Base-by-base conservation (phyloP, 441 rosid species). In the Gossypium gossypioides region DNA sequence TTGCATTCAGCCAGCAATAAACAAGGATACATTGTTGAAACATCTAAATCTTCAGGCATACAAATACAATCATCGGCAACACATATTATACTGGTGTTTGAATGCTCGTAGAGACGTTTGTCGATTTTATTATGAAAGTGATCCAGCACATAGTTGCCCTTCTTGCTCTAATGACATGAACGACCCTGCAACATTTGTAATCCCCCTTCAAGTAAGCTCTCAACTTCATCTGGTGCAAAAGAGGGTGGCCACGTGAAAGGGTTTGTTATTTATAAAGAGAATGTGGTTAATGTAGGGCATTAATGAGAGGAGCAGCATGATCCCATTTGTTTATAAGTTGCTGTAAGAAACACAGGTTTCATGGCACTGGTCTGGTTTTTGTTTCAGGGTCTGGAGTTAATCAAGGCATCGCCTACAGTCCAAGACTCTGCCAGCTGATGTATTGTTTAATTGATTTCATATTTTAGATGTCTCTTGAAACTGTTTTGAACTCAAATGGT, bases 181-280 rank as follows among this genome's bases (percentile, higher is more conserved):
- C 1, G 7, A 2, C 1, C 4, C 27, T 9, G 22, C 7, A 19
- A 16, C 15, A 0, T 57, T 21, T 32, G 72, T 51, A 21, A 19
- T 12, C 25, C 59, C 46, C 46, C 10, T 34, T 34, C 10, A 24
- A 8, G 40, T 13, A 2, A 0, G 1, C 10, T 56, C 24, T 22
- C 15, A 10, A 9, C 5, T 3, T 9, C 54, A 4, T 37, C 22
- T 3, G 21, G 29, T 6, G 18, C 13, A 21, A 19, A 12, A 9
- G 60, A 29, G n/a, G 71, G 73, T 5, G 84, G 80, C 0, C 68
- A 37, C 16, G 77, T 79, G 9, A 76, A 61, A 50, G 76, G 55
- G 6, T 48, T 74, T 2, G 77, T 44, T 9, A 78, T 76, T 0
- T 76, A 66, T 32, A 42, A 1, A 50, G 29, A 76, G 37, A 75